Conservation (phyloP, 495 filamentous ascomycete genomes). For the Aspergillus campestris region DNA sequence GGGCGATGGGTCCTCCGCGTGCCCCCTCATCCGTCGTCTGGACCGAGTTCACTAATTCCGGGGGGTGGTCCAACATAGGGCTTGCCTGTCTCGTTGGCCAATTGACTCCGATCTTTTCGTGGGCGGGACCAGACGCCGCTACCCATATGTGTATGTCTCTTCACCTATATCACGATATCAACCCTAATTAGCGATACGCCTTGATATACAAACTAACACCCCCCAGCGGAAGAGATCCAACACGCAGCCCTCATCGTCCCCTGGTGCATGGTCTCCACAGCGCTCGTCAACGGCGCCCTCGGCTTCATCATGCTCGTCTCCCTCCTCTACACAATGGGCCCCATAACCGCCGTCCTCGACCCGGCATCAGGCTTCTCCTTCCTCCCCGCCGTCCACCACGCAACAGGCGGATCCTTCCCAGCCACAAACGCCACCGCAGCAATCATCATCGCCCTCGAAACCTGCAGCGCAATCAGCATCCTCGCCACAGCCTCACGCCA, state of each 20-base stretch:
- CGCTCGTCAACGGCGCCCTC: constrained; percentile 28
- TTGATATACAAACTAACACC: background rate
- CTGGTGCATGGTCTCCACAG: constrained; percentile 21
- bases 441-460: constrained; percentile 18
- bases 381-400: constrained; percentile 24
- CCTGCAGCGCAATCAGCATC: constrained; percentile 14
- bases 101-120: constrained; percentile 9
- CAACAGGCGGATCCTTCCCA: constrained; percentile 11
- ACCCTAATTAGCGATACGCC: background rate
- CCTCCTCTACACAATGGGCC: constrained; percentile 30
- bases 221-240: constrained; percentile 23
- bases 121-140: background rate
- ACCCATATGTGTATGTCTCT: background rate
- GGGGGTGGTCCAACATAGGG: constrained; percentile 34
- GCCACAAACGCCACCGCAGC: constrained; percentile 16
- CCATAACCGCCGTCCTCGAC: constrained; percentile 20
- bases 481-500: constrained; percentile 13
- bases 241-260: constrained; percentile 26
- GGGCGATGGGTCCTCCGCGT: constrained; percentile 12
- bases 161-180: background rate
- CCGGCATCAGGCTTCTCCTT: constrained; percentile 22
- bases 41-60: constrained; percentile 24
- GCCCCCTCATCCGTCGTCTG: constrained; percentile 35
- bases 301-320: constrained; percentile 28
- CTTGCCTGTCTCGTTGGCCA: constrained; percentile 23